Percentiles rank a stretch among this genome's conserved stretches.
Conservation (phyloP, 139 green algal species). For the Klebsormidium nitens region DNA sequence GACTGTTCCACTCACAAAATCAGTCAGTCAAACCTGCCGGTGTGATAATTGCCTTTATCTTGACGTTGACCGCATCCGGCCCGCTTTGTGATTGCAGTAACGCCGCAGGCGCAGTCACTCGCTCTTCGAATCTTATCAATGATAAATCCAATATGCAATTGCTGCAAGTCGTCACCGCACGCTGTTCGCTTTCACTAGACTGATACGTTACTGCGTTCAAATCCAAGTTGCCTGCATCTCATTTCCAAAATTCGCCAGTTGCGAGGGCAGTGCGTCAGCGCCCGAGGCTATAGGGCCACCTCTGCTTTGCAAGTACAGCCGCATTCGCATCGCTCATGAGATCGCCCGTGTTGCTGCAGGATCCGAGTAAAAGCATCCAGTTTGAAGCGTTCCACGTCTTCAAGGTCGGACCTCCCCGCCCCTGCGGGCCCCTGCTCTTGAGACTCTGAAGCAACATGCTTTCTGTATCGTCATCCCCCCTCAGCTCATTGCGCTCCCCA, state of each 20-base stretch:
- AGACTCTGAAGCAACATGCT: neutral
- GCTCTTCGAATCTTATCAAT: neutral
- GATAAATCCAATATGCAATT: too few species aligned
- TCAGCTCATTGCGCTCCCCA: neutral
- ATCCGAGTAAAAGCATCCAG: slow-evolving; percentile 82
- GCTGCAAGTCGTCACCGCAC: neutral
- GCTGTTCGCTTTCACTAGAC: neutral
- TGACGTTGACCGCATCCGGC: neutral
- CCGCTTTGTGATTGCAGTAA: neutral
- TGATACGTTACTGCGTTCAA: neutral
- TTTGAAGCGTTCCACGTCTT: slow-evolving; percentile 97
- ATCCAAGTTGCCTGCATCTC: neutral
- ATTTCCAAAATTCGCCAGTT: slow-evolving; percentile 3
- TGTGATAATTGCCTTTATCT: neutral
- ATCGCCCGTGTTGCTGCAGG: slow-evolving; percentile 54
- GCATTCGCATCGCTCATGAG: neutral
- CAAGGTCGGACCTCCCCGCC: slow-evolving; percentile 62
- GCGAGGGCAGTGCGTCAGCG: neutral
- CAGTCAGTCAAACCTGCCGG: neutral
- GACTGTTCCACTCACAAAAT: neutral
- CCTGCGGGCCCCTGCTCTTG: too few species aligned
- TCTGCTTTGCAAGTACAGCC: too few species aligned
- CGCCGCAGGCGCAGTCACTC: neutral
- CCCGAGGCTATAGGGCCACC: too few species aligned
- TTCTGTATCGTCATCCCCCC: neutral